A percentile compares a stretch with the other conserved stretches of the same genome.
phyloP scores from a whole-genome alignment of 2,329 filamentous ascomycete genomes.

The Xylaria sp. region DNA sequence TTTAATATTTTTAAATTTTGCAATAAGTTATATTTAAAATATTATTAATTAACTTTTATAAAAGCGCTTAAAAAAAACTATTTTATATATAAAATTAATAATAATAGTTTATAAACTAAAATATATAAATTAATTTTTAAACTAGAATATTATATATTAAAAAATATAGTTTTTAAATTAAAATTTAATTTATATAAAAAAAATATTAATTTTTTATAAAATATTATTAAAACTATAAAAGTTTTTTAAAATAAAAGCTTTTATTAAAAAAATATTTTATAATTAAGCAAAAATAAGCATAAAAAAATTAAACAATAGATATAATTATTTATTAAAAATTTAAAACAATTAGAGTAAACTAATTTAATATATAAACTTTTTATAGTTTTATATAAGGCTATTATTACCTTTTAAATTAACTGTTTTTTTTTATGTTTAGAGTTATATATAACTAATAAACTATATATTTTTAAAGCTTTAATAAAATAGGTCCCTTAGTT shows the following conservation, averaged over 20 bases:
- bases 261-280: neutral
- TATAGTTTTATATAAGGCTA: too few species aligned
- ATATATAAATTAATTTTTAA: neutral
- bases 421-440: too few species aligned
- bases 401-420: too few species aligned
- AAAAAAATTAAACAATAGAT: neutral
- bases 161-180: neutral
- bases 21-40: neutral
- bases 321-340: neutral
- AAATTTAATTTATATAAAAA: constrained; percentile 10
- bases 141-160: neutral
- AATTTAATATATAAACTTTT: too few species aligned
- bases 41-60: neutral
- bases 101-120: neutral
- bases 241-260: neutral
- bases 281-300: neutral
- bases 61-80: neutral
- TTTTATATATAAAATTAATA: neutral
- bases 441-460: too few species aligned
- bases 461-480: too few species aligned
- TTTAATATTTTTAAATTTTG: neutral
- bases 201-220: neutral
- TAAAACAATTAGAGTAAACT: neutral
- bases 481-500: too few species aligned
- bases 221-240: constrained; percentile 1